Evolutionary conservation across 192 early-diverging fungal species (phyloP), one percentile per base, ranked within the genome.

Genomic region (Coemansia umbellata): DNA sequence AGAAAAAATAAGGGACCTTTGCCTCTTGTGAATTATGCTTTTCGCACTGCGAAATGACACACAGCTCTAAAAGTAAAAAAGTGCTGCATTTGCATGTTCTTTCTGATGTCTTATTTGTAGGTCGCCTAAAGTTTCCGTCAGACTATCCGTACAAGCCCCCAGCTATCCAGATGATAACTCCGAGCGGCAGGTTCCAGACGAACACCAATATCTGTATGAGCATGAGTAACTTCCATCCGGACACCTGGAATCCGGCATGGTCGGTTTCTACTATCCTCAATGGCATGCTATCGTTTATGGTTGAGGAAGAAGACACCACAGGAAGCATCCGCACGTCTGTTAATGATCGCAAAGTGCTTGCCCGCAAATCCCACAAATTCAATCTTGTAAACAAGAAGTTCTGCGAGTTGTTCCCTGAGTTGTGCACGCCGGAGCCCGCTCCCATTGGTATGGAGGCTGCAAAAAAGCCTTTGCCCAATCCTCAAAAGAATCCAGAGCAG

Each of bases 121-220:
- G 83, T 14, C 74, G 73, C 32, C 77, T 99, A n/a, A 78, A 80
- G 15, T 99, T 97, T 53, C 97, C 97, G 4, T 37, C 87, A 26
- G 94, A 96, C 60, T 99, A 99, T 58, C 97, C 97, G 23, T 99
- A 87, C 79, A 95, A 92, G 63, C 91, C 91, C 40, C 90, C 90
- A 14, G 77, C 85, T 4, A 89, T 91, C 42, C 81, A 87, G 50
- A 91, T 92, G 87, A 80, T 82, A 33, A 92, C 91, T 40, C 88
- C 78, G 22, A 85, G 61, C 60, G 93, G 93, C 42, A 87, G 97
- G 27, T 99, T 99, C 64, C 88, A 93, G 55, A 85, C 85, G 10
- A 89, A 97, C 65, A 90, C 89, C 47, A 78, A 89, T 50, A 84
- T 99, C 17, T 99, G 97, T 66, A 76, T 95, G 53, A 93, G 91